A percentile compares a stretch with the other conserved stretches of the same genome.
phyloP scores from a whole-genome alignment of 2,329 filamentous ascomycete genomes.

The Colletotrichum ledebouriae region DNA sequence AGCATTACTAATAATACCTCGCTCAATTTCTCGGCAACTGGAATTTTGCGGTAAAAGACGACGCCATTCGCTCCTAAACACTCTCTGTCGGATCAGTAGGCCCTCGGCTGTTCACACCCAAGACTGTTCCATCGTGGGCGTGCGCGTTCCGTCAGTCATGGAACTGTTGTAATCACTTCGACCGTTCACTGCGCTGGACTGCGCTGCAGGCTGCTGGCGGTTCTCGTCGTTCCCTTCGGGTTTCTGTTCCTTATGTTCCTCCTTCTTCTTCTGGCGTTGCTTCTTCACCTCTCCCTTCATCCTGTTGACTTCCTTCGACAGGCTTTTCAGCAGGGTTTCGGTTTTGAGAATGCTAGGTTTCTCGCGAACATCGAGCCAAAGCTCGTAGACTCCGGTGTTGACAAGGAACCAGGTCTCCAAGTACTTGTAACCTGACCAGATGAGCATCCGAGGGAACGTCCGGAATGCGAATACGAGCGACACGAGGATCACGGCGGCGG shows the following conservation, averaged over 20 bases:
- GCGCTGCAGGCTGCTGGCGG: background rate
- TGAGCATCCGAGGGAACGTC: constrained; percentile 8
- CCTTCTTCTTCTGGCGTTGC: background rate
- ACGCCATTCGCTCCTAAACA: no score
- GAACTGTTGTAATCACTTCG: background rate
- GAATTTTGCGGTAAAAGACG: no score
- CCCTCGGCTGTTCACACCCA: no score
- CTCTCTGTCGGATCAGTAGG: no score
- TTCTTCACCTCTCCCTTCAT: constrained; percentile 14
- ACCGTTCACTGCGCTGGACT: background rate
- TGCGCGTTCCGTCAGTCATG: no score
- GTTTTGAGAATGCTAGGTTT: no score
- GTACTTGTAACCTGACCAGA: constrained; percentile 12
- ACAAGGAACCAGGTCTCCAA: constrained; percentile 3
- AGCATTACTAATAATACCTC: background rate
- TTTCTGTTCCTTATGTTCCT: background rate
- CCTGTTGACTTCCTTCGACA: background rate
- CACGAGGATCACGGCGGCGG: constrained; percentile 42
- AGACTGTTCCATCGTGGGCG: no score
- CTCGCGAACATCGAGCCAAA: background rate
- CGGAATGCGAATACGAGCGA: constrained; percentile 42
- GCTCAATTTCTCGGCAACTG: background rate
- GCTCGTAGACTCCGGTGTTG: background rate
- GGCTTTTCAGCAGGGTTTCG: background rate
- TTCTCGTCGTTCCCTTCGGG: background rate